Conservation (phyloP, 192 early-diverging fungal species). For the Helicostylum pulchrum region DNA sequence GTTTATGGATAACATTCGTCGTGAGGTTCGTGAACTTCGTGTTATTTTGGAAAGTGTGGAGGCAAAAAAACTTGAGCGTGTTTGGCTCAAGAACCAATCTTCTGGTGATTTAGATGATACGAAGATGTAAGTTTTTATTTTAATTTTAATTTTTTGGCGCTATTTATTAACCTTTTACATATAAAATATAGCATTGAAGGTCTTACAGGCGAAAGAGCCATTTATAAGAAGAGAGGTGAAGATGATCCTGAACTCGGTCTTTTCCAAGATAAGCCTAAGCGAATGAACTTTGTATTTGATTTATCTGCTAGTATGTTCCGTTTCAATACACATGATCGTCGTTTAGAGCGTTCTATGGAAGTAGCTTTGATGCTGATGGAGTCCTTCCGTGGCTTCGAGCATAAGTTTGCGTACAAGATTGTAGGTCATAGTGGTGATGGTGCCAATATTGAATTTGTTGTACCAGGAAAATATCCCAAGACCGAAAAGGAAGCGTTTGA, state of each 20-base stretch:
- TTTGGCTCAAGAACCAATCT: constrained; percentile 78
- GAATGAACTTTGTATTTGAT: constrained; percentile 79
- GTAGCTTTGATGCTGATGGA: constrained; percentile 71
- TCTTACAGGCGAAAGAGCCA: constrained; percentile 69
- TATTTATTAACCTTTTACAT: background rate
- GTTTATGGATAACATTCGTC: constrained; percentile 59
- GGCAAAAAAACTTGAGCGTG: constrained; percentile 77
- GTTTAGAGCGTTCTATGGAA: constrained; percentile 61
- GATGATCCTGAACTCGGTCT: constrained; percentile 66
- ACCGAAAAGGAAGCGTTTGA: constrained; percentile 74
- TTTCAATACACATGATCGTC: constrained; percentile 60
- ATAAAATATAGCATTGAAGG: constrained; percentile 60
- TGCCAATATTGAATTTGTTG: constrained; percentile 70
- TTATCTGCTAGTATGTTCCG: constrained; percentile 68
- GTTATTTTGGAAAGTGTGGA: constrained; percentile 76
- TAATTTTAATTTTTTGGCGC: background rate
- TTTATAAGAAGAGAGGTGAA: constrained; percentile 81
- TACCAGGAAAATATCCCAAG: constrained; percentile 66
- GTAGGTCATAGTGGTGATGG: constrained; percentile 76
- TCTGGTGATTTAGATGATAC: constrained; percentile 80
- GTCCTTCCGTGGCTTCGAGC: constrained; percentile 68
- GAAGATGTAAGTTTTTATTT: constrained; percentile 56
- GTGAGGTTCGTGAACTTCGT: constrained; percentile 69
- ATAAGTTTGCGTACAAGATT: constrained; percentile 78
- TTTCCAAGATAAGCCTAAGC: constrained; percentile 71